Evolutionary conservation across 2,329 filamentous ascomycete species (phyloP), one percentile per base, ranked within the genome.

Genomic region (Colletotrichum camelliae): DNA sequence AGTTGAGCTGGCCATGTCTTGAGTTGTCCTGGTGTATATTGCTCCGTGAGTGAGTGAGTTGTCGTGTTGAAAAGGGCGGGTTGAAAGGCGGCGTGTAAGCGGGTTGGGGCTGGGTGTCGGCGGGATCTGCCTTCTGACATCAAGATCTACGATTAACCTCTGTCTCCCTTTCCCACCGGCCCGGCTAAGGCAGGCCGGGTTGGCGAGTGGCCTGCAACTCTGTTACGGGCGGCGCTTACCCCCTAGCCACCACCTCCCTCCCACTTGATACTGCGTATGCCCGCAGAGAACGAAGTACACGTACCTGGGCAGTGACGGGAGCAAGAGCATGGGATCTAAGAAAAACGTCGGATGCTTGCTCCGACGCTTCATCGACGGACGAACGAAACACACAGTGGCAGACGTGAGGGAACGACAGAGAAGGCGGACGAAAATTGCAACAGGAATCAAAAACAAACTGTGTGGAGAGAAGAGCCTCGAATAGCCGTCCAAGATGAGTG

Each of bases 391-490:
- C 33, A 60, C 52, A 58, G 35, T 52, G 43, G 43, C 43, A 52
- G n/a, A 52, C n/a, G 10, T n/a, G 21, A 52, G 43, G 43, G 43
- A 52, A 52, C n/a, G n/a, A 52, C 21, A 52, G 43, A 52, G 43
- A 52, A 21, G 12, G n/a, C 18, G 43, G 43, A 52, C n/a, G 43
- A 52, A 52, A 21, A 66, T 37, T 33, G 60, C 43, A 43, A 52
- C 67, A 43, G 24, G 48, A 73, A 64, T 48, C 39, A 24, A 73
- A 33, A 67, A 31, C 21, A 72, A 29, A 72, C 62, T 70, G 43
- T 75, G 71, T 75, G 74, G 74, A 67, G 58, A 74, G 48, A 52
- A 73, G 71, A 76, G 71, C 74, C 71, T 76, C 74, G 65, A 75
- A 76, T 76, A 76, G 74, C 74, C 74, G 74, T 74, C 55, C 35